These are phyloP conservation scores for Starmerella bombi DNA, from an alignment of 805 yeast species.

Conservation along the genomic window DNA sequence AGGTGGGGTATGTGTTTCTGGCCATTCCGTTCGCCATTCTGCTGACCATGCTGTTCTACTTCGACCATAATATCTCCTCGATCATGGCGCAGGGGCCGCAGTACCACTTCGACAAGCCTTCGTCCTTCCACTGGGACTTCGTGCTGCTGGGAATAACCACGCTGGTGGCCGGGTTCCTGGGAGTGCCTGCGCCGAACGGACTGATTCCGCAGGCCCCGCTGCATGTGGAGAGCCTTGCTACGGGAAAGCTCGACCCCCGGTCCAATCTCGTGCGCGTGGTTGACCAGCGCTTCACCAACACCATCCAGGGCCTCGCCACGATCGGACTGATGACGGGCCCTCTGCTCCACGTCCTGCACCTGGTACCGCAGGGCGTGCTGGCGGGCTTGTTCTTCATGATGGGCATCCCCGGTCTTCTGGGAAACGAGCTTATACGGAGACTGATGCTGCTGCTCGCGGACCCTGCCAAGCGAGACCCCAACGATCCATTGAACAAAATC, in stretches of 20 bases:
- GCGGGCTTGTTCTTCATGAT: conserved; percentile 87
- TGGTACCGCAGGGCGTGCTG: conserved; percentile 83
- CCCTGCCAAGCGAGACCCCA: conserved; percentile 29
- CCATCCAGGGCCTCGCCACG: conserved; percentile 70
- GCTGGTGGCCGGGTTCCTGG: conserved; percentile 73
- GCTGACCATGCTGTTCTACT: conserved; percentile 72
- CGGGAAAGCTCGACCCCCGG: conserved; percentile 22
- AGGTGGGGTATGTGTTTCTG: conserved; percentile 64
- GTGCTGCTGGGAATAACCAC: conserved; percentile 73
- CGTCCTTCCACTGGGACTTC: conserved; percentile 88
- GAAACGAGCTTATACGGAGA: conserved; percentile 50
- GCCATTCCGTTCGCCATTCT: conserved; percentile 89
- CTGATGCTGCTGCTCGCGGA: conserved; percentile 55
- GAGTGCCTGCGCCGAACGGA: conserved; percentile 94
- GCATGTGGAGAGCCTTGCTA: conserved; percentile 63
- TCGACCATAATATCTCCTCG: conserved; percentile 91
- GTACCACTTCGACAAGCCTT: conserved; percentile 71
- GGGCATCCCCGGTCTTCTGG: conserved; percentile 71
- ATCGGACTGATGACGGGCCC: conserved; percentile 87
- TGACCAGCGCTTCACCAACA: conserved; percentile 79
- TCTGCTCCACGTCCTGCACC: conserved; percentile 59
- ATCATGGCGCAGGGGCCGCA: conserved; percentile 79
- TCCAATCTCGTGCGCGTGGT: conserved; percentile 38
- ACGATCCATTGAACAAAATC: conserved; percentile 27
- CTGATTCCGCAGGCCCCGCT: conserved; percentile 94